Evolutionary conservation across 495 filamentous ascomycete species (phyloP).

Genomic region (Polyplosphaeria fusca): DNA sequence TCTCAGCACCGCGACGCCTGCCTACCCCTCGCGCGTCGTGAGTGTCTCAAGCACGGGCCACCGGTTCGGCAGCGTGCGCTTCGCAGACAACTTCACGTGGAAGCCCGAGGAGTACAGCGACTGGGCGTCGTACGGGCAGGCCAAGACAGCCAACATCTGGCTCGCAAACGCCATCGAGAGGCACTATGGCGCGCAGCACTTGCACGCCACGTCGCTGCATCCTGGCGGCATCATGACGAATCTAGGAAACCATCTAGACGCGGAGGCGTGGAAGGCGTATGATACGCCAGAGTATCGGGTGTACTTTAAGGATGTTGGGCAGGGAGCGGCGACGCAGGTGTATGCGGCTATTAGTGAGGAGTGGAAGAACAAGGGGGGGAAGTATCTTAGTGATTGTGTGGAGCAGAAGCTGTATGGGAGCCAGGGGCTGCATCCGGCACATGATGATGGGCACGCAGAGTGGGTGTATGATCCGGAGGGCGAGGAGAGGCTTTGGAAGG

Average conservation of each 20-base stretch:
- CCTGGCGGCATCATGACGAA: constrained; percentile 21
- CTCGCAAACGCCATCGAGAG: constrained; percentile 29
- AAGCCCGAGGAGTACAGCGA: constrained; percentile 4
- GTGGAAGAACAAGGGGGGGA: constrained; percentile 33
- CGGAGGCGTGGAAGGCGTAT: constrained; percentile 28
- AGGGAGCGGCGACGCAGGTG: constrained; percentile 37
- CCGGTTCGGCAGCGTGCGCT: constrained; percentile 1
- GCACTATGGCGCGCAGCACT: constrained; percentile 5
- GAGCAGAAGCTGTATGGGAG: constrained; percentile 29
- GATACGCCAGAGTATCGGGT: constrained; percentile 3
- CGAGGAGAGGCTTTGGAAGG: constrained; percentile 48
- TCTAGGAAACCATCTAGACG: constrained; percentile 25
- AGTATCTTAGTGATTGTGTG: constrained; percentile 37
- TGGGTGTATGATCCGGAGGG: constrained; percentile 39
- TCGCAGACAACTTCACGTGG: constrained; percentile 29
- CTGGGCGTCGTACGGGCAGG: constrained; percentile 20
- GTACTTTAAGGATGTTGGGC: constrained; percentile 21
- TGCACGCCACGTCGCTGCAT: constrained; percentile 24
- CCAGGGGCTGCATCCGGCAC: no score
- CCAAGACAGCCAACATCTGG: constrained; percentile 28
- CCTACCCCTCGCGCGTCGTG: constrained; percentile 20
- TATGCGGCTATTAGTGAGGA: constrained; percentile 35
- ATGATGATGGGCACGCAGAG: constrained; percentile 3
- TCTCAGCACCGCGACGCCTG: constrained; percentile 16
- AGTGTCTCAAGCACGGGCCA: constrained; percentile 16